phyloP scores from a whole-genome alignment of 2,329 filamentous ascomycete genomes.

The Diatrype stigma region DNA sequence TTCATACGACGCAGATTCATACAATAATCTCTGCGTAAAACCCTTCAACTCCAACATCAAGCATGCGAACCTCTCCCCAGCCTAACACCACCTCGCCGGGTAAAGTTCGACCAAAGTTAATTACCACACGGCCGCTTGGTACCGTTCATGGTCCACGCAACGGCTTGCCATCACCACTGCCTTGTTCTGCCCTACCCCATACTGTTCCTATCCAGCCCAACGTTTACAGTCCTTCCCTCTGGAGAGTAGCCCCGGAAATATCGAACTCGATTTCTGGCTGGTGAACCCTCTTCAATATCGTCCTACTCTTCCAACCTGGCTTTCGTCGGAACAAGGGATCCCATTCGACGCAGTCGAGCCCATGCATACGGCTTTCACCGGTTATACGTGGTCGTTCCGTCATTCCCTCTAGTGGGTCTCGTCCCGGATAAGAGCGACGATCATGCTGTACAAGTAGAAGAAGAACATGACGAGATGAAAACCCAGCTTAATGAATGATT shows the following conservation, averaged over 20 bases:
- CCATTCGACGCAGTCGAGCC: neutral
- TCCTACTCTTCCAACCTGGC: neutral
- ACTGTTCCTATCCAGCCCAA: neutral
- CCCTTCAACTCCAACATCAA: neutral
- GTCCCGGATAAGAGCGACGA: constrained; percentile 92
- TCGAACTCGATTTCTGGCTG: neutral
- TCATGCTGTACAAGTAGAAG: constrained; percentile 99
- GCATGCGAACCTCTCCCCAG: no score
- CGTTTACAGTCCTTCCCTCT: neutral
- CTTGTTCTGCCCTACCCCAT: neutral
- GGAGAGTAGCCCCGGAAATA: neutral
- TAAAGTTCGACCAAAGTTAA: neutral
- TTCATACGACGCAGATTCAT: no score
- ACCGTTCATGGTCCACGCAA: neutral
- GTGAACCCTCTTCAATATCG: neutral
- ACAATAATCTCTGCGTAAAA: no score
- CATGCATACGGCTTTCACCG: no score
- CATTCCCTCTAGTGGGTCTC: constrained; percentile 67
- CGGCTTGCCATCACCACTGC: neutral
- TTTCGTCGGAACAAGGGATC: neutral
- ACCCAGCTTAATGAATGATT: constrained; percentile 98
- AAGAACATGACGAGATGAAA: constrained; percentile 99
- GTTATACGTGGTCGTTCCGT: no score
- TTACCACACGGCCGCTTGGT: neutral
- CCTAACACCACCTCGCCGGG: no score